A percentile compares a stretch with the other conserved stretches of the same genome.
Conservation (phyloP, 2,329 filamentous ascomycete genomes). For the Cercospora sp. region DNA sequence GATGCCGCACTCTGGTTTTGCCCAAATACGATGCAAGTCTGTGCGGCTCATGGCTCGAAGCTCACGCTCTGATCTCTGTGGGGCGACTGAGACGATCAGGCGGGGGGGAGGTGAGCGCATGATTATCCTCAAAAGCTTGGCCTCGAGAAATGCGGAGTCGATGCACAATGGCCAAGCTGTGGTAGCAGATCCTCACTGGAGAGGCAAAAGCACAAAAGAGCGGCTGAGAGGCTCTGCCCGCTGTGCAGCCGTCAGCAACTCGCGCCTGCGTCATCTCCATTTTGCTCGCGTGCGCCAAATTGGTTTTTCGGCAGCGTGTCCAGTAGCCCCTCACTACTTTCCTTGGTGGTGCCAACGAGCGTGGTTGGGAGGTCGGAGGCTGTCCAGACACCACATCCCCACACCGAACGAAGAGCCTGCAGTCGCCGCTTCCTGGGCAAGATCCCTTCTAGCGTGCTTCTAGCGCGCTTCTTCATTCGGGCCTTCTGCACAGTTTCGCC, state of each 20-base stretch:
- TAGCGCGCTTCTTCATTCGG: slow-evolving; percentile 12
- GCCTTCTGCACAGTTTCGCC: slow-evolving; percentile 1
- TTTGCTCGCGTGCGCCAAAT: neutral
- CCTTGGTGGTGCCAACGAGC: neutral
- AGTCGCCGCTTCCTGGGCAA: slow-evolving; percentile 6
- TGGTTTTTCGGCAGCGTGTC: neutral
- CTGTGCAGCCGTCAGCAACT: neutral
- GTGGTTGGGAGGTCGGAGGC: slow-evolving; percentile 1
- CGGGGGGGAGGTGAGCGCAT: neutral
- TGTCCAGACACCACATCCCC: slow-evolving; percentile 1
- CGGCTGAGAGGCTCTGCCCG: neutral
- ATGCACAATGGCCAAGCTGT: neutral
- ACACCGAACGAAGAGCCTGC: neutral
- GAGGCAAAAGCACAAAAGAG: neutral
- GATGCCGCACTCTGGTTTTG: neutral
- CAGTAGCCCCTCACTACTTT: neutral
- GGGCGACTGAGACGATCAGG: neutral
- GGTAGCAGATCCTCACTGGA: neutral
- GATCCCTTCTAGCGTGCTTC: slow-evolving; percentile 4
- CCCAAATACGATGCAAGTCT: neutral
- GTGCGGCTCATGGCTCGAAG: neutral
- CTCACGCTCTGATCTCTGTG: neutral
- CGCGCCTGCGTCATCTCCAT: neutral
- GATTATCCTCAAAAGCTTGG: neutral
- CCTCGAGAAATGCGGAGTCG: neutral